Evolutionary conservation across 2,329 filamentous ascomycete genomes (phyloP), one percentile per base, ranked within the genome.

Genomic region (Trichoderma sp.): DNA sequence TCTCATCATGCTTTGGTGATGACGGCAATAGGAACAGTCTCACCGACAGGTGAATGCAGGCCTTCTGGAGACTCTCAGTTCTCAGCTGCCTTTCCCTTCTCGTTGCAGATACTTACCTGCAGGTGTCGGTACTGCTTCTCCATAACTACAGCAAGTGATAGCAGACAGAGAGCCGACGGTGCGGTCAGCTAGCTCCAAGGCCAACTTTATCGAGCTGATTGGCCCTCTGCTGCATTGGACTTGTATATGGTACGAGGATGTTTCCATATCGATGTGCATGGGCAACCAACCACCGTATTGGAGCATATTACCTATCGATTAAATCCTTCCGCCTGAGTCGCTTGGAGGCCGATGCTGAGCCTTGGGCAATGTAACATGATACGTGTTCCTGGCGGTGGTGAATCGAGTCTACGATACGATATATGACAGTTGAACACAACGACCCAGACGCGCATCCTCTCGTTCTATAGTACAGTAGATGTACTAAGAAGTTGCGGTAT

Each of bases 301-400:
- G 30, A 21, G 47, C 47, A 53, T 53, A 69, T n/a, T 18, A 60
- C 36, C 30, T 51, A 61, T 60, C 65, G 56, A 60, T 60, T 24
- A 24, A 26, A 21, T 8, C 14, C 14, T 32, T 15, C 4, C 36
- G 53, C 24, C 30, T 47, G 28, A 21, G 53, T 39, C 53, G 53
- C 36, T 24, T 8, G 14, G 28, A 26, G 11, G 53, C 56, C 53
- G 56, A 34, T 58, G 30, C 53, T 58, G 65, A 68, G 28, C 14
- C 26, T 3, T 34, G 65, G 14, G 65, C 34, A 69, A 61, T 69
- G 65, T 61, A 61, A 69, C 65, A 69, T 60, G 65, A 69, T 69
- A 69, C 64, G 64, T 67, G 64, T 67, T 69, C 56, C 65, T 69
- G 36, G 65, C 26, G 65, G 32, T 58, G 53, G 34, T 32, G 65